Evolutionary conservation across 2,329 filamentous ascomycete genomes (phyloP).

Genomic region (Fonsecaea erecta): DNA sequence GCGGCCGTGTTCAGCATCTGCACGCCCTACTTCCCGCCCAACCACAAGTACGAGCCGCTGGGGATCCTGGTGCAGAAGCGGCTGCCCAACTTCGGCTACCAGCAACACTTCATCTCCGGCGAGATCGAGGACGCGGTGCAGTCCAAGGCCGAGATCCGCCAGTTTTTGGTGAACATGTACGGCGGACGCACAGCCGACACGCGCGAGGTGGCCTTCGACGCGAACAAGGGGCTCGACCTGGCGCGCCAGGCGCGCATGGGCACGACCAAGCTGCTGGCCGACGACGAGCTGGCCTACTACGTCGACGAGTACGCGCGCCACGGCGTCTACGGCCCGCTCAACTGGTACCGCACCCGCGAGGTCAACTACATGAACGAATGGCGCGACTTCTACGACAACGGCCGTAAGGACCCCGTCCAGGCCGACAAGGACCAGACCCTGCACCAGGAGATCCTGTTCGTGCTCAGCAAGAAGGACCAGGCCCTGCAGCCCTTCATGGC

Average conservation of each 20-base stretch:
- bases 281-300: conserved; percentile 78
- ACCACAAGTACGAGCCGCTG: conserved; percentile 58
- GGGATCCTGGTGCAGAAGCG: conserved; percentile 62
- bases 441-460: conserved; percentile 63
- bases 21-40: conserved; percentile 71
- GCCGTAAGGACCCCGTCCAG: conserved; percentile 13
- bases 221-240: conserved; percentile 66
- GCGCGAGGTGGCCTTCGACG: conserved; percentile 59
- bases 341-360: conserved; percentile 81
- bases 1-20: conserved; percentile 78
- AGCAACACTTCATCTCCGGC: conserved; percentile 75
- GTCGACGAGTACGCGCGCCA: conserved; percentile 70
- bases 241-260: conserved; percentile 65
- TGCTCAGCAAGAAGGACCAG: conserved; percentile 71
- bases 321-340: conserved; percentile 78
- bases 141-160: conserved; percentile 65
- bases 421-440: conserved; percentile 17
- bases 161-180: conserved; percentile 73
- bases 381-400: conserved; percentile 40
- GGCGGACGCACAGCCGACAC: conserved; percentile 65
- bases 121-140: conserved; percentile 65
- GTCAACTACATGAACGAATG: conserved; percentile 79
- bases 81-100: conserved; percentile 78
- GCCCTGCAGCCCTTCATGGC: conserved; percentile 76
- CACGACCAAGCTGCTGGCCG: conserved; percentile 59